Base-by-base conservation (phyloP, 2,329 filamentous ascomycete species). In the Neobulgaria alba region DNA sequence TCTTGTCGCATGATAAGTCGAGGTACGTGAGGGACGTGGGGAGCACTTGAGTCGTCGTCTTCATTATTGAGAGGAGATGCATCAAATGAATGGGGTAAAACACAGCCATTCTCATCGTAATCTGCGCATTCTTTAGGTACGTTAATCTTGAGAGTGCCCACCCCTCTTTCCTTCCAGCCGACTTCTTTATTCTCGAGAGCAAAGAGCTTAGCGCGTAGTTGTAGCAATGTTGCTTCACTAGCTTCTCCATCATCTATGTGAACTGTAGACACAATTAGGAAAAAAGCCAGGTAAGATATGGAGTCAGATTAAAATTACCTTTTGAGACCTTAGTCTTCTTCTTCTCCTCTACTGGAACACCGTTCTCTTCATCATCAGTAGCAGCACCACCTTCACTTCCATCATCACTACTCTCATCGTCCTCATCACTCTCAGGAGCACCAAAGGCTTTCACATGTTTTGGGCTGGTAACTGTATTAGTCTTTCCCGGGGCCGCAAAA, bases 1-100 rank as follows among this genome's bases (percentile, higher is more conserved):
- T 95, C 89, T 51, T 93, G 87, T 14, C 90, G 82, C 79, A 95
- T 88, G 46, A 96, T 75, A 50, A 96, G 75, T 31, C 90, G 82
- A 17, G 82, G 72, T 42, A 76, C 45, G 50, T 52, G 67, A 38
- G 67, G 62, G 14, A 52, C 54, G 31, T 44, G 49, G 29, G 52
- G 52, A 29, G 54, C 57, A 15, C 19, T 29, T n/a, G 51, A 53
- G 15, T 57, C 51, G 9, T 59, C 60, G 2, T 67, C 64, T 14
- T 71, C 66, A 2, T 67, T 64, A n/a, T 71, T 66, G 3, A 68
- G 61, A 37, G 71, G 68, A 4, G 75, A 77, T 14, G 68, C 67
- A 51, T 79, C 73, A 41, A 79, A 79, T 12, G 67, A 69, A 17
- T 68, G 68, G 2, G 72, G 63, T 37, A 74, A 62, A n/a, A 68